Conservation (phyloP, 495 filamentous ascomycete species). For the Apodospora peruviana region DNA sequence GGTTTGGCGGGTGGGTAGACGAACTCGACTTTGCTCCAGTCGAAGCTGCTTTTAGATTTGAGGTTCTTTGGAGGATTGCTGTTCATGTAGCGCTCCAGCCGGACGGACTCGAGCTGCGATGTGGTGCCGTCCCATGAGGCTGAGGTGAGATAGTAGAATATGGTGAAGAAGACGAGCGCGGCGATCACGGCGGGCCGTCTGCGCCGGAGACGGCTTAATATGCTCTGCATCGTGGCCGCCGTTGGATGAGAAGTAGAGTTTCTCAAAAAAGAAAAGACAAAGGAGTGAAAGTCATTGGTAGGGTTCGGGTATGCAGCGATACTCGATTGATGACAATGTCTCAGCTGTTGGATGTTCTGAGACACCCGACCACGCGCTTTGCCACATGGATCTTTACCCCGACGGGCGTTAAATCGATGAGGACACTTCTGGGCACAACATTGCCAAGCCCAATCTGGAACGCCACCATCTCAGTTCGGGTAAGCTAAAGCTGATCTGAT, state of each 20-base stretch:
- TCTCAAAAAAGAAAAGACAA: too few species aligned
- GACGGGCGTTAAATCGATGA: too few species aligned
- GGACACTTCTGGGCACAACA: too few species aligned
- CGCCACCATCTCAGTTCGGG: too few species aligned
- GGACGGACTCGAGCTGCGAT: slow-evolving; percentile 12
- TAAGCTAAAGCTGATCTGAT: too few species aligned
- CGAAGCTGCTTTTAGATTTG: slow-evolving; percentile 28
- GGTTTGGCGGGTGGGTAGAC: slow-evolving; percentile 49
- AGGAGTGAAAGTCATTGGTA: too few species aligned
- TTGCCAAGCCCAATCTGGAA: too few species aligned
- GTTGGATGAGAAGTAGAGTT: not conserved
- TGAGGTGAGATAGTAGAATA: slow-evolving; percentile 8
- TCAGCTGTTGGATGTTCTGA: too few species aligned
- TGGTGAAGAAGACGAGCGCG: not conserved
- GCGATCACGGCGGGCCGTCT: not conserved
- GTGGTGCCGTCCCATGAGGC: not conserved
- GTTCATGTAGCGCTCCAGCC: slow-evolving; percentile 30
- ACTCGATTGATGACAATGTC: too few species aligned
- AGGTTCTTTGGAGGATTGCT: slow-evolving; percentile 1
- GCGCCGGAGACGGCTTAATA: not conserved
- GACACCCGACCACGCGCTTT: too few species aligned
- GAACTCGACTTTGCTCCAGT: slow-evolving; percentile 57
- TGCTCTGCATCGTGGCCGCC: not conserved
- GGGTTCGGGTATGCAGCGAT: too few species aligned
- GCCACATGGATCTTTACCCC: too few species aligned